Percentiles rank a stretch among this genome's conserved stretches.
Conservation (phyloP, 2,329 filamentous ascomycete genomes). For the Sarocladium kiliense region DNA sequence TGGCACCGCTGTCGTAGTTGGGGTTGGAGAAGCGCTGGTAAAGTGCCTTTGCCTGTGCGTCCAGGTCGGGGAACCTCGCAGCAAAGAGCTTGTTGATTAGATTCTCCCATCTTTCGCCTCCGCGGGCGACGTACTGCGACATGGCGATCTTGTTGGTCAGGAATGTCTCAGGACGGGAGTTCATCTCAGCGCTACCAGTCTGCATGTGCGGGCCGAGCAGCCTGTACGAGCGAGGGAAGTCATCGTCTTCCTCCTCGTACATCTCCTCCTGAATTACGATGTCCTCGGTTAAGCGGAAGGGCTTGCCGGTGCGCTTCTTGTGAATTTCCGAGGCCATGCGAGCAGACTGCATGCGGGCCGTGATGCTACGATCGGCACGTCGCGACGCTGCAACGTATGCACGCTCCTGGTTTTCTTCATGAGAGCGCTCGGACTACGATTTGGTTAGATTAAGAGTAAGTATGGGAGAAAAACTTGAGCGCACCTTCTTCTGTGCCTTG, state of each 20-base stretch:
- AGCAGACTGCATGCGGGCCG: slow-evolving; percentile 84
- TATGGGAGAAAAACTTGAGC: background rate
- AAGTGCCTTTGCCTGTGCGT: slow-evolving; percentile 20
- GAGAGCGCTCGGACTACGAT: slow-evolving; percentile 63
- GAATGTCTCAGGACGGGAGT: slow-evolving; percentile 51
- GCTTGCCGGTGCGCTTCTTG: slow-evolving; percentile 79
- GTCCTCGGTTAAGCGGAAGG: slow-evolving; percentile 74
- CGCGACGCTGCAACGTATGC: slow-evolving; percentile 91
- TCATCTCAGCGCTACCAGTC: slow-evolving; percentile 55
- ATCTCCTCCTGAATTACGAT: slow-evolving; percentile 89
- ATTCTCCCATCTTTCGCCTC: slow-evolving; percentile 32
- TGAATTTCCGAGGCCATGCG: slow-evolving; percentile 86
- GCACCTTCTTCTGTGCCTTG: slow-evolving; percentile 10
- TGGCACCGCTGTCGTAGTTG: slow-evolving; percentile 5
- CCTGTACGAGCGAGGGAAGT: slow-evolving; percentile 62
- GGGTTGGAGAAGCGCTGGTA: slow-evolving; percentile 14
- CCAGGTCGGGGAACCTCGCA: slow-evolving; percentile 37
- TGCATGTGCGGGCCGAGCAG: slow-evolving; percentile 58
- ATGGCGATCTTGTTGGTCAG: slow-evolving; percentile 37
- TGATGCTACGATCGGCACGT: slow-evolving; percentile 78
- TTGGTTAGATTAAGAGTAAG: background rate
- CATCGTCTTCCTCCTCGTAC: slow-evolving; percentile 93
- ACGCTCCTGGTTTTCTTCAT: slow-evolving; percentile 78
- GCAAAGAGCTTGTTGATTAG: slow-evolving; percentile 43
- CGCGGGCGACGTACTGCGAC: slow-evolving; percentile 31